A percentile compares a stretch with the other conserved stretches of the same genome.
Evolutionary conservation across 2,329 filamentous ascomycete species (phyloP).

Genomic region (Calonectria pteridis): DNA sequence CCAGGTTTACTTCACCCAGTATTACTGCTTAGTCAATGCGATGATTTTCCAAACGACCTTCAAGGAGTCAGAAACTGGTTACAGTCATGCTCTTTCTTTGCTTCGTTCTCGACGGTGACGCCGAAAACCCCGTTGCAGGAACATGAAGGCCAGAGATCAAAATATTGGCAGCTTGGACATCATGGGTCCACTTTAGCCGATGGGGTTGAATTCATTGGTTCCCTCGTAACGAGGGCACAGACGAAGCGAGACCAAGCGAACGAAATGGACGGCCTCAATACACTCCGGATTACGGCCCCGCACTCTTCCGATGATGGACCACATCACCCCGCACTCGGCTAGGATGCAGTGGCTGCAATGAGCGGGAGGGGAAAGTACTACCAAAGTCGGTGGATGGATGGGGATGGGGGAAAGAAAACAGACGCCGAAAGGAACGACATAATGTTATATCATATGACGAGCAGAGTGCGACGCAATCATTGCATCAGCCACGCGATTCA

Average conservation of each 20-base stretch:
- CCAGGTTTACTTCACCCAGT: background rate
- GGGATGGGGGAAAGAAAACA: background rate
- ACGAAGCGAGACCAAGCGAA: background rate
- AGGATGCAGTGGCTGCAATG: background rate
- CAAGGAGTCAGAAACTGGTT: background rate
- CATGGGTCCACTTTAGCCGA: background rate
- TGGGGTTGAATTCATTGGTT: background rate
- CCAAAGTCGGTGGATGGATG: background rate
- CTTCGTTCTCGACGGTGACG: background rate
- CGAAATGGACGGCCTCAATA: background rate
- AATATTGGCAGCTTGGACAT: background rate
- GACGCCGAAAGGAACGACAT: background rate
- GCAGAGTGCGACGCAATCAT: too few species aligned
- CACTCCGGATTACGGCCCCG: background rate
- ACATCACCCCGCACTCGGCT: background rate
- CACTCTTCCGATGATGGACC: background rate
- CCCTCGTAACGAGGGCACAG: background rate
- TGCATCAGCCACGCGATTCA: background rate
- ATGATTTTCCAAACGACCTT: background rate
- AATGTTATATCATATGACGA: background rate
- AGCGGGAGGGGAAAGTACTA: background rate
- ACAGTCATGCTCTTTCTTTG: background rate
- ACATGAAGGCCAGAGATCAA: background rate
- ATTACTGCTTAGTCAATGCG: background rate
- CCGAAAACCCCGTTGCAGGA: background rate